A percentile compares a stretch with the other conserved stretches of the same genome.
Conservation (phyloP, 73 alveolate species). For the Uronychia binucleata region DNA sequence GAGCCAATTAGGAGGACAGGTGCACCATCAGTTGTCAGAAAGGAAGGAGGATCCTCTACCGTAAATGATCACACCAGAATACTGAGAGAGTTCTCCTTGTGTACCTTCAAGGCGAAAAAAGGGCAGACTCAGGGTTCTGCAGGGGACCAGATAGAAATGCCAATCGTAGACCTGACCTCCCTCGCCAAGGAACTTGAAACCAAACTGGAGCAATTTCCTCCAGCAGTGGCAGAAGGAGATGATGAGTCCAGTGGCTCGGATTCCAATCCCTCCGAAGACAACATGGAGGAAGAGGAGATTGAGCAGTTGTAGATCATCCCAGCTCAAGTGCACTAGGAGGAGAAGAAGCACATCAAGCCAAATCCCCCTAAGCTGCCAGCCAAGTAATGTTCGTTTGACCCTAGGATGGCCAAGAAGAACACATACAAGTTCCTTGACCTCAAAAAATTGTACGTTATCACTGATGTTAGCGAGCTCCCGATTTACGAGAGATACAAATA, state of each 20-base stretch:
- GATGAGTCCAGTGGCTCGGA: constrained; percentile 78
- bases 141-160: not conserved
- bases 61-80: not conserved
- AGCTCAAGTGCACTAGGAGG: constrained; percentile 16
- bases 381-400: not conserved
- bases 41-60: not conserved
- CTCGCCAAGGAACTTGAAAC: not conserved
- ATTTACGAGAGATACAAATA: constrained; percentile 12
- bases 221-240: constrained; percentile 51
- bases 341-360: constrained; percentile 26
- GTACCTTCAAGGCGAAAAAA: not conserved
- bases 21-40: not conserved
- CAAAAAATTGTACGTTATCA: constrained; percentile 6
- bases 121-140: not conserved
- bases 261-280: constrained; percentile 88
- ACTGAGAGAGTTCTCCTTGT: not conserved
- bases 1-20: not conserved
- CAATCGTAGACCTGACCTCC: not conserved
- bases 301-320: constrained; percentile 43
- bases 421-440: constrained; percentile 1
- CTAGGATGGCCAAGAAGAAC: not conserved
- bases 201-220: not conserved
- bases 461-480: not conserved
- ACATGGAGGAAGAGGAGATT: constrained; percentile 74
- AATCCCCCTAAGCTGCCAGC: constrained; percentile 10